Evolutionary conservation across 805 yeast species (phyloP), one percentile per base, ranked within the genome.

Genomic region (Yamadazyma ubonensis): DNA sequence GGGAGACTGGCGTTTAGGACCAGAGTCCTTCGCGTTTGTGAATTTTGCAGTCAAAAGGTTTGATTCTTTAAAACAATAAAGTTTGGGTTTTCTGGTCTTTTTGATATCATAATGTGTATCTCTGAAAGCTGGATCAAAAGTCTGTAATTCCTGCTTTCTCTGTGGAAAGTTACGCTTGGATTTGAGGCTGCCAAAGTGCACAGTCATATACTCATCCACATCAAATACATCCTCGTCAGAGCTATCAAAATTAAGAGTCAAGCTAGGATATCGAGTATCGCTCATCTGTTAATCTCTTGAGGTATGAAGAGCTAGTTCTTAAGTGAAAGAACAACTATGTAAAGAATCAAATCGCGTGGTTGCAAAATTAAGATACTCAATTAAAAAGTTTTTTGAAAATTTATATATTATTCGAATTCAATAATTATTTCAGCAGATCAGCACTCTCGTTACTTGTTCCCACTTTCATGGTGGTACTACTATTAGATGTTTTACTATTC

Each of bases 191-290:
- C 30, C 30, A n/a, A 11, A 15, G 14, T 20, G 35, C 9, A 32
- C 9, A 16, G 35, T 32, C 25, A 32, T 18, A n/a, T 32, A 32
- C 17, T 32, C 27, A 20, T 32, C 35, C 9, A 32, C 21, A 12
- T 21, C 35, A 21, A 32, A 32, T 12, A 15, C 20, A n/a, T 20
- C 35, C 7, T 32, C 35, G 18, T 32, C 35, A 12, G 20, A 26
- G 18, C 35, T 32, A 12, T 32, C 35, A 2, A 32, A 21, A 12
- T 20, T 21, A 15, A 32, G 26, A n/a, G 35, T 20, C 10, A 21
- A 17, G 5, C 17, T n/a, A 3, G 21, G 27, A 23, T 23, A 23
- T 23, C 12, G 8, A 23, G 3, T 4, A 23, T 10, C 8, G 12
- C 3, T 4, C 26, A 23, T 23, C n/a, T 4, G 4, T 6, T 4